Evolutionary conservation across 179 eudicot genomes (phyloP).

Genomic region (Beta macrorhiza): DNA sequence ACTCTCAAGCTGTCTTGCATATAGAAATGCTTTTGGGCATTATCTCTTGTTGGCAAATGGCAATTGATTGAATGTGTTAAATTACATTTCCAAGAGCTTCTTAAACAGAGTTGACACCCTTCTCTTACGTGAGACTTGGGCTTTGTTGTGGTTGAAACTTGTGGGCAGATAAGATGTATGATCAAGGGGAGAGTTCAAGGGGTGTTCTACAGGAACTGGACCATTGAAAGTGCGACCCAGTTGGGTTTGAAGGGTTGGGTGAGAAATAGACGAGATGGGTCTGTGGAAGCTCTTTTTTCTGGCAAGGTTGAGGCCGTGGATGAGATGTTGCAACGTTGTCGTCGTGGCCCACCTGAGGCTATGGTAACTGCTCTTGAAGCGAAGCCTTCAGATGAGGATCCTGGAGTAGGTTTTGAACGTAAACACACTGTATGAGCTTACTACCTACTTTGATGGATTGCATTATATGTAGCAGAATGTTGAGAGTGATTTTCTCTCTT

Average conservation of each 20-base stretch:
- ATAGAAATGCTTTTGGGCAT: background rate
- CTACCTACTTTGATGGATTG: background rate
- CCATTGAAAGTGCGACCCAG: constrained; percentile 69
- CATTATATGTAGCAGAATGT: background rate
- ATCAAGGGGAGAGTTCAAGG: constrained; percentile 96
- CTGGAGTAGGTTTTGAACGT: constrained; percentile 65
- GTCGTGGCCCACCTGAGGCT: constrained; percentile 77
- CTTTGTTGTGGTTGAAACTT: background rate
- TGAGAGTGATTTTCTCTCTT: background rate
- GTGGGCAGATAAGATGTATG: constrained; percentile 65
- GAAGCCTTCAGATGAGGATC: constrained; percentile 54
- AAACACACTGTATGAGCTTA: constrained; percentile 50
- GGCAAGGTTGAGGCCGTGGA: constrained; percentile 67
- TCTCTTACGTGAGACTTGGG: background rate
- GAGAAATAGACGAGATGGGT: constrained; percentile 77
- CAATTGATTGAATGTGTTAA: too few species aligned
- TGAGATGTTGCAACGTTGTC: constrained; percentile 84
- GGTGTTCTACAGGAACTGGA: constrained; percentile 84
- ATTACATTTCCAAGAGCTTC: background rate
- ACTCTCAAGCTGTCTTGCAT: background rate
- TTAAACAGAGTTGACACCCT: background rate
- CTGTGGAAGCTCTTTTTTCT: constrained; percentile 89
- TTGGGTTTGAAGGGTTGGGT: constrained; percentile 92
- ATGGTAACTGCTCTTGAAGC: constrained; percentile 65
- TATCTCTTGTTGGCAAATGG: background rate